Base-by-base conservation (phyloP, 2,329 filamentous ascomycete species). In the Lasiodiplodia sp. region DNA sequence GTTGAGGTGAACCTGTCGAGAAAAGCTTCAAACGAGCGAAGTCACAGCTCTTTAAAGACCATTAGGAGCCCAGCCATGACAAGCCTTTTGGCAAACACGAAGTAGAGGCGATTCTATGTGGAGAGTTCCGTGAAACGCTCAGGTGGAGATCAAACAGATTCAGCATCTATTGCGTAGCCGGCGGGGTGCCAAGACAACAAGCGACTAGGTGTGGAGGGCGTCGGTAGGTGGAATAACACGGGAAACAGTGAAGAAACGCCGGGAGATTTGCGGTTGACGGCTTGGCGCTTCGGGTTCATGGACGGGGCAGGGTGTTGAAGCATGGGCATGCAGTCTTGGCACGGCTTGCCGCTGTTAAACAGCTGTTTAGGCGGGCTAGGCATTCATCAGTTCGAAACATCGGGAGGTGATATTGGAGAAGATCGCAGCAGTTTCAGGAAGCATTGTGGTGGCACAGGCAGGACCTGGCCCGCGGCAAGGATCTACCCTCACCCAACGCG, bases 311-410 rank as follows among this genome's bases (percentile, higher is more conserved):
- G 53, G 31, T 10, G 25, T 21, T 38, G 18, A 31, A 18, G 34
- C 38, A 34, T 66, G 53, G 51, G 44, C 37, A 11, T 40, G 25
- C 28, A 34, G 53, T 38, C 65, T 67, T 60, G 55, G 65, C 44
- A 51, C 55, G 57, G 56, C 66, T 68, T 68, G 66, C 49, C 66
- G 51, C 44, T n/a, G 57, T 47, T 56, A 37, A 37, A 63, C 34
- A n/a, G 47, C 11, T 37, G 56, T 49, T 68, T 63, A 37, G 66
- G 14, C n/a, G 25, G 8, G 16, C 66, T 68, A 44, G 66, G 57
- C 57, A 44, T 23, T 56, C 66, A 68, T 68, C 57, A 63, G 66
- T n/a, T 49, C 57, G 66, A 68, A 68, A 68, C 66, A 63, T 57
- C n/a, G 34, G 65, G 40, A 34, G 44, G 65, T 53, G 65, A 34